A percentile compares a stretch with the other conserved stretches of the same genome.
phyloP scores from a whole-genome alignment of 495 filamentous ascomycete genomes.

The Darksidea phi region DNA sequence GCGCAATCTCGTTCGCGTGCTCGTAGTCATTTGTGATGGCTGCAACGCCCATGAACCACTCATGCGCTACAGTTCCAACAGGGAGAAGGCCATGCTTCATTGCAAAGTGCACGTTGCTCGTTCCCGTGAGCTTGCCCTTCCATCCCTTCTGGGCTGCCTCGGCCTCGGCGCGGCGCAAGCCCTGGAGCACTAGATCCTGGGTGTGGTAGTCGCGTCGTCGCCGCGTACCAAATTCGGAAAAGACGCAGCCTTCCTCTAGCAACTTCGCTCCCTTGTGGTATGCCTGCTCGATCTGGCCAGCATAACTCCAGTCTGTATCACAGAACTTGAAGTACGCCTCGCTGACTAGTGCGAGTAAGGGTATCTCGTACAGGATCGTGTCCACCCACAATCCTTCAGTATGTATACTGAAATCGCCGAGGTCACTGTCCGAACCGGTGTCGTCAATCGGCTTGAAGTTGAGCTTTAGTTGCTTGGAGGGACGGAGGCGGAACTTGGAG shows the following conservation, averaged over 20 bases:
- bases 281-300: conserved; percentile 80
- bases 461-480: conserved; percentile 72
- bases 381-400: conserved; percentile 86
- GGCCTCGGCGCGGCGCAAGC: conserved; percentile 69
- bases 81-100: conserved; percentile 82
- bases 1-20: conserved; percentile 74
- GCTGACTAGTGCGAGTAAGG: conserved; percentile 83
- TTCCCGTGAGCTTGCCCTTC: conserved; percentile 74
- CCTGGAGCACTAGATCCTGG: conserved; percentile 88
- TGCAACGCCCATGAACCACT: conserved; percentile 99
- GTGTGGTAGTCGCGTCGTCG: conserved; percentile 87
- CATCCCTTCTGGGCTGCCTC: conserved; percentile 56
- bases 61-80: conserved; percentile 92
- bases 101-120: conserved; percentile 95
- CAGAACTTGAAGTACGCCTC: conserved; percentile 97
- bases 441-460: conserved; percentile 66
- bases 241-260: conserved; percentile 75
- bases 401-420: conserved; percentile 70
- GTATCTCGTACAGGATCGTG: conserved; percentile 97
- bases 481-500: conserved; percentile 72
- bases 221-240: conserved; percentile 92
- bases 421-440: conserved; percentile 63
- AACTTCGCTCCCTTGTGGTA: conserved; percentile 71
- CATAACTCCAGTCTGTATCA: conserved; percentile 83
- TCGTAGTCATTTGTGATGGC: conserved; percentile 85